Evolutionary conservation across 1,284 basidiomycete species (phyloP).

Genomic region (Ganoderma multipileum): DNA sequence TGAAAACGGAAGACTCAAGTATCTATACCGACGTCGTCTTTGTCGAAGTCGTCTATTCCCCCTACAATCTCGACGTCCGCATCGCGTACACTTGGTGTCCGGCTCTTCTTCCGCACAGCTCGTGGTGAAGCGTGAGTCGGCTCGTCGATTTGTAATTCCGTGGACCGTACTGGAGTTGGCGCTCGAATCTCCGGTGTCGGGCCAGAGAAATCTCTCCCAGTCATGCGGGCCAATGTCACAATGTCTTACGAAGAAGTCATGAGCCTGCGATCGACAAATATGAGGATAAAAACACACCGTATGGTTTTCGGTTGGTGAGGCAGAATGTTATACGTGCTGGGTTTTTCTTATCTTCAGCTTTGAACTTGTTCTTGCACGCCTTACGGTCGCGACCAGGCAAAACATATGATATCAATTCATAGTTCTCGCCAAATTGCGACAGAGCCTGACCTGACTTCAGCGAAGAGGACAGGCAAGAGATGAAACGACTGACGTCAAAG

Average conservation of each 20-base stretch:
- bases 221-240: slow-evolving; percentile 72
- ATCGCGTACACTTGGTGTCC: slow-evolving; percentile 33
- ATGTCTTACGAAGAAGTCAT: slow-evolving; percentile 56
- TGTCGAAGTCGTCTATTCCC: slow-evolving; percentile 36
- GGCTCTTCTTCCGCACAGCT: slow-evolving; percentile 36
- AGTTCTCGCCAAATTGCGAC: slow-evolving; percentile 90
- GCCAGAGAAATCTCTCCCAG: slow-evolving; percentile 82
- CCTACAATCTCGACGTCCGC: slow-evolving; percentile 39
- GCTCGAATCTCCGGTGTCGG: slow-evolving; percentile 74
- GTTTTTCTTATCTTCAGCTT: slow-evolving; percentile 84
- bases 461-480: slow-evolving; percentile 1
- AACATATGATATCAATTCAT: slow-evolving; percentile 88
- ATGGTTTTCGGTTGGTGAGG: slow-evolving; percentile 70
- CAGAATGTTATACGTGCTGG: slow-evolving; percentile 70
- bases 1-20: neutral
- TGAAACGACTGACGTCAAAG: slow-evolving; percentile 66
- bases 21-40: slow-evolving; percentile 17
- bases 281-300: slow-evolving; percentile 53
- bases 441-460: slow-evolving; percentile 61
- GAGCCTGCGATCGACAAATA: neutral
- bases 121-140: neutral
- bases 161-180: slow-evolving; percentile 47
- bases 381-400: slow-evolving; percentile 87
- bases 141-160: slow-evolving; percentile 19
- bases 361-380: slow-evolving; percentile 92